Percentiles rank a stretch among this genome's conserved stretches.
Conservation (phyloP, 2,329 filamentous ascomycete species). For the Dactylellina leptospora region DNA sequence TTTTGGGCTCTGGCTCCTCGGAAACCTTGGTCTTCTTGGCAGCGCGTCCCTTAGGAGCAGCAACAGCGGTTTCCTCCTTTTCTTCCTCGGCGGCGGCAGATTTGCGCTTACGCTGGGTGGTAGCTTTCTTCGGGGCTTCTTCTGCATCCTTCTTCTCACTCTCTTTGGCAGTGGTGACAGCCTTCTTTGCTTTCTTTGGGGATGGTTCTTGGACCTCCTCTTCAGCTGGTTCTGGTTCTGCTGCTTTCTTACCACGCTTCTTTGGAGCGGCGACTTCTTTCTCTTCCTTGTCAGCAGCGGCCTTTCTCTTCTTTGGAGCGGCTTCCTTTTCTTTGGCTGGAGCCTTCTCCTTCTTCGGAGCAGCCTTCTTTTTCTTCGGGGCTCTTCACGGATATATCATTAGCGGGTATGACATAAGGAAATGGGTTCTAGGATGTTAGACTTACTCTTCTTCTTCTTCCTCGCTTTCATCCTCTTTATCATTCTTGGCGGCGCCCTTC, state of each 20-base stretch:
- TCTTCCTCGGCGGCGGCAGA: conserved; percentile 27
- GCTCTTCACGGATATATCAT: conserved; percentile 7
- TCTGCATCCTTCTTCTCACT: conserved; percentile 18
- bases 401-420: neutral
- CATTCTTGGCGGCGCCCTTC: conserved; percentile 30
- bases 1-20: conserved; percentile 25
- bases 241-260: conserved; percentile 34
- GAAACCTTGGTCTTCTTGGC: conserved; percentile 37
- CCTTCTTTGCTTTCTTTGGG: conserved; percentile 17
- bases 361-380: conserved; percentile 38
- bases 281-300: conserved; percentile 10
- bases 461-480: conserved; percentile 13
- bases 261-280: conserved; percentile 15
- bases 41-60: conserved; percentile 30
- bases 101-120: conserved; percentile 37
- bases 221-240: conserved; percentile 11
- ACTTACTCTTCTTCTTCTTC: conserved; percentile 49
- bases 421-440: neutral
- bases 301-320: conserved; percentile 5
- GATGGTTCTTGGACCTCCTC: conserved; percentile 11
- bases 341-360: conserved; percentile 29
- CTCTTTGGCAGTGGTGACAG: conserved; percentile 13
- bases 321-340: conserved; percentile 22
- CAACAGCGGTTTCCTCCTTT: conserved; percentile 8
- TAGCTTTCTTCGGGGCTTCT: conserved; percentile 27